Evolutionary conservation across 371 early-diverging fungal genomes (phyloP), one percentile per base, ranked within the genome.

Genomic region (Paraphysoderma sedebokerense): DNA sequence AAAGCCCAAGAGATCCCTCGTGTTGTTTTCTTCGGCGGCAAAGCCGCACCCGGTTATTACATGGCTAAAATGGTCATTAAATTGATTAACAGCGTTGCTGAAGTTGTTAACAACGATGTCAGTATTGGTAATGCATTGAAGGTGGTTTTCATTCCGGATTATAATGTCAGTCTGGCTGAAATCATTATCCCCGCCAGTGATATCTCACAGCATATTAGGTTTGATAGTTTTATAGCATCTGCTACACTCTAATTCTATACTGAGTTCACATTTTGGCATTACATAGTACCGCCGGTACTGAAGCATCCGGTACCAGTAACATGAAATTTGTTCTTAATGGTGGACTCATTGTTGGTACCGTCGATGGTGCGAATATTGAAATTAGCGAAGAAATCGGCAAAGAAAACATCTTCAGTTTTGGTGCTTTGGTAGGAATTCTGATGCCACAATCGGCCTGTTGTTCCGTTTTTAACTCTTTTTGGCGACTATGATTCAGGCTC

Each of bases 221-320:
- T n/a, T n/a, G n/a, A n/a, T n/a, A n/a, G n/a, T n/a, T n/a, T n/a
- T 17, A 41, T 13, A 41, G 41, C 41, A 32, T n/a, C 31, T 31
- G 15, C n/a, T n/a, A 13, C 15, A 32, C 15, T n/a, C 19, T n/a
- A 17, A 41, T 15, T 17, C 31, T n/a, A n/a, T 15, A n/a, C n/a
- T 13, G 15, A n/a, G 15, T 41, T 41, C 13, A 65, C 54, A 63
- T 66, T 51, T 63, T 68, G 44, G 65, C 70, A 17, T n/a, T n/a
- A n/a, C n/a, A n/a, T n/a, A n/a, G n/a, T n/a, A 92, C 91, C 3
- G 92, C 92, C 8, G 92, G 92, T 46, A 92, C 91, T n/a, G 92
- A 92, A 61, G 92, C 92, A n/a, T 87, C 88, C 17, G 92, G 92
- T 33, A 92, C 92, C 5, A 87, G 88, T 37, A 92, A 92, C 75